phyloP scores from a whole-genome alignment of 2,329 filamentous ascomycete genomes.

The Colletotrichum melonis region DNA sequence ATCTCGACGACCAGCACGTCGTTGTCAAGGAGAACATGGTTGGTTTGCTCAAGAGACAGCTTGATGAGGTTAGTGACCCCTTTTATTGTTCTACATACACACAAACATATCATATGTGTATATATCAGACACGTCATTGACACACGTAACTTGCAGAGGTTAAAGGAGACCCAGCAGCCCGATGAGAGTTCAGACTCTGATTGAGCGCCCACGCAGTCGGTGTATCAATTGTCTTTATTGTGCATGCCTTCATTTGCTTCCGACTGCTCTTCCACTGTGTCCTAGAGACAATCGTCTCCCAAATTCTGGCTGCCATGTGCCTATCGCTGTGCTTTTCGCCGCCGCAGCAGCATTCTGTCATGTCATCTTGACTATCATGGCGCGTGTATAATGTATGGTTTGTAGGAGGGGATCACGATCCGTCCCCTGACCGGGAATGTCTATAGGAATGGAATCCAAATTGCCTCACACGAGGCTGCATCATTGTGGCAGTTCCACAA shows the following conservation, averaged over 20 bases:
- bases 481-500: neutral
- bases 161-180: slow-evolving; percentile 63
- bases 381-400: neutral
- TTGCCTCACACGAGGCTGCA: neutral
- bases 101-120: too few relatives aligned
- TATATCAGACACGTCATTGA: neutral
- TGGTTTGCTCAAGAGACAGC: slow-evolving; percentile 71
- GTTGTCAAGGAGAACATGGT: slow-evolving; percentile 82
- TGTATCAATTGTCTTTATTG: neutral
- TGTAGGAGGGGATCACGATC: neutral
- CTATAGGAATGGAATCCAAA: neutral
- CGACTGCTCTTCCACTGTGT: neutral
- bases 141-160: slow-evolving; percentile 48
- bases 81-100: slow-evolving; percentile 15
- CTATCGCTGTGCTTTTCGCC: slow-evolving; percentile 3
- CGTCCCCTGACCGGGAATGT: neutral
- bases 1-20: slow-evolving; percentile 81
- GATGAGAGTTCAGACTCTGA: slow-evolving; percentile 65
- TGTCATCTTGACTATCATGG: neutral
- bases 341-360: neutral
- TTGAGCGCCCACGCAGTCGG: slow-evolving; percentile 38
- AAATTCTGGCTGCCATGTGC: neutral
- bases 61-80: slow-evolving; percentile 71
- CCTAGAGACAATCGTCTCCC: neutral
- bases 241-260: neutral